Conservation (phyloP, 1,284 basidiomycete species). For the Ceratobasidium sp. region DNA sequence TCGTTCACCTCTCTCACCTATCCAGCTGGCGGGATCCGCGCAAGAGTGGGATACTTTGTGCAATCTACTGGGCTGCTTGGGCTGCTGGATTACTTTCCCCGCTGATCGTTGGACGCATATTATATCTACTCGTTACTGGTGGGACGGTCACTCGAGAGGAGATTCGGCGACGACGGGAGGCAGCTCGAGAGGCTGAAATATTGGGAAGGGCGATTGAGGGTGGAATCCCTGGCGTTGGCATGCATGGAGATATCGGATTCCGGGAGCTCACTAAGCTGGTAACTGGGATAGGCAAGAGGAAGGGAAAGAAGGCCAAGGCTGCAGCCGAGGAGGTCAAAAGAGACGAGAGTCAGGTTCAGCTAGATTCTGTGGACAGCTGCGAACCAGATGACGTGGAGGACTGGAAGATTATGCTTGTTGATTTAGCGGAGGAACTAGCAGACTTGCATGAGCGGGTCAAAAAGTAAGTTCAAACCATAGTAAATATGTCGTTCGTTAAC, state of each 20-base stretch:
- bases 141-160: slow-evolving; percentile 27
- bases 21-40: slow-evolving; percentile 62
- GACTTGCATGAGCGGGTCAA: slow-evolving; percentile 70
- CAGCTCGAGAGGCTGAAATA: slow-evolving; percentile 50
- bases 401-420: slow-evolving; percentile 54
- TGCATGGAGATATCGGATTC: slow-evolving; percentile 12
- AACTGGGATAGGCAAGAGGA: slow-evolving; percentile 18
- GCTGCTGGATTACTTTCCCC: slow-evolving; percentile 53
- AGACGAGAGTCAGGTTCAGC: slow-evolving; percentile 45
- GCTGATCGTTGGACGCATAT: slow-evolving; percentile 2
- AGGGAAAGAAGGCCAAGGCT: slow-evolving; percentile 41
- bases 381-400: slow-evolving; percentile 49
- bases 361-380: slow-evolving; percentile 43
- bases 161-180: slow-evolving; percentile 9
- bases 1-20: slow-evolving; percentile 52
- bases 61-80: slow-evolving; percentile 48
- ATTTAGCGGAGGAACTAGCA: slow-evolving; percentile 54
- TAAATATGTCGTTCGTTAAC: background rate
- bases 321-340: slow-evolving; percentile 45
- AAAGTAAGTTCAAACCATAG: slow-evolving; percentile 56
- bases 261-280: slow-evolving; percentile 21
- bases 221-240: slow-evolving; percentile 10
- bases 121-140: slow-evolving; percentile 9
- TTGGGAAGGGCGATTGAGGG: slow-evolving; percentile 58
- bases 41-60: slow-evolving; percentile 58